Base-by-base conservation (phyloP, 768 basidiomycete species). In the Cystofilobasidium ferigula region DNA sequence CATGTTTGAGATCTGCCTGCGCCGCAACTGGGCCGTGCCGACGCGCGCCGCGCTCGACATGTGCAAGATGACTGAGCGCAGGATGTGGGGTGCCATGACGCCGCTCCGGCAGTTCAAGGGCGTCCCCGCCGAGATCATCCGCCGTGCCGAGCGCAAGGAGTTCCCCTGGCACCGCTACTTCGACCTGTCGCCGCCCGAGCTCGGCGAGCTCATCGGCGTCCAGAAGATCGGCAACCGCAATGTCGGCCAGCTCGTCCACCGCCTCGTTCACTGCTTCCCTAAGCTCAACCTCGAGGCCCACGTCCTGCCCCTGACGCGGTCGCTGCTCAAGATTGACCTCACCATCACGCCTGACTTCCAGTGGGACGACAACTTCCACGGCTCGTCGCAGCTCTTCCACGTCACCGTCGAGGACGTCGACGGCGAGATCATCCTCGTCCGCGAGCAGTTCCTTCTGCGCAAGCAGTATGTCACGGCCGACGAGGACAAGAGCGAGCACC, bases 81-180 rank as follows among this genome's bases (percentile, higher is more conserved):
- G 70, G 62, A 92, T 89, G 87, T 98, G 94, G 94, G 85, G 85
- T 38, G 92, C 92, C 0, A 98, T 98, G 93, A 92, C 93, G 0
- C 93, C 94, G 10, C 81, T 98, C 42, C 83, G 95, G 42, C 95
- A 99, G 74, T 98, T 98, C 81, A 90, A 86, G 75, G 86, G 87
- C 70, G 86, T 94, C 0, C 93, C 91, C 0, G 75, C 69, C 81
- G 24, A 71, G 72, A 70, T 75, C n/a, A 69, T 74, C 7, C 73
- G 75, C 64, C 91, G 93, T 73, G 92, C 93, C 0, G 94, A 98
- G 76, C 86, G 89, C 20, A 98, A 98, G 75, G 94, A 98, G 81
- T 98, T 98, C 80, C 91, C 92, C 0, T 95, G 92, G 91, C 88
- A 95, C 73, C 86, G 93, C 30, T 98, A 97, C 78, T 98, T 94